Evolutionary conservation across 495 filamentous ascomycete species (phyloP), one percentile per base, ranked within the genome.

Genomic region (Talaromyces wortmannii): DNA sequence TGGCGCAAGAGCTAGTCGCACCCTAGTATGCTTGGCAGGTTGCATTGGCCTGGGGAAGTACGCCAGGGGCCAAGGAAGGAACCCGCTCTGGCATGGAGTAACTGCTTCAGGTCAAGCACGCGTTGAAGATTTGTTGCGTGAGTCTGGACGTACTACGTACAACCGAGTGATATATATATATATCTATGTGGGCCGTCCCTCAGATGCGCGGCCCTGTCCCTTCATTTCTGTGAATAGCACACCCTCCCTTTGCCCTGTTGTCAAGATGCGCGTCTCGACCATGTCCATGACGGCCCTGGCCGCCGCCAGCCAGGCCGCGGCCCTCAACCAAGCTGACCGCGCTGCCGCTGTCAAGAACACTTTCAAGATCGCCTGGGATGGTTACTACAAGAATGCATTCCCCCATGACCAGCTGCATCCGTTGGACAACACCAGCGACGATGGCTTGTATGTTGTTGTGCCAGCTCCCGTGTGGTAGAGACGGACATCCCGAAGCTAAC

Each of bases 321-420:
- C 67, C 31, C 54, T 56, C 48, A 65, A 61, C 1, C 48, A 49
- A 44, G 42, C 29, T 51, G 53, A 64, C 17, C 76, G 84, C 56
- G 80, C 82, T 36, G 78, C 78, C 47, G 85, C 88, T 1, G 81
- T 95, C 29, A 89, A 87, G 63, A 79, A 85, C 51, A 83, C 87
- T 1, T 96, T 95, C 61, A 75, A 79, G 30, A 80, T 83, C 63
- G 84, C 90, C 3, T 96, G 90, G 89, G 70, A 88, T 60, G 90
- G 89, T 2, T 95, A 95, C 72, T 80, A 80, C 59, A 75, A 83
- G 76, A 86, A 91, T 67, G 89, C 89, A 0, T 91, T 87, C 58
- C 87, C 87, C 7, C 78, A 88, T 53, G 90, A 95, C 66, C 87
- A 91, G 52, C 67, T 95, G 33, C 76, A 74, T 61, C 89, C 90